Evolutionary conservation across 352 stramenopile genomes (phyloP).

Genomic region (Globisporangium carolinianum): DNA sequence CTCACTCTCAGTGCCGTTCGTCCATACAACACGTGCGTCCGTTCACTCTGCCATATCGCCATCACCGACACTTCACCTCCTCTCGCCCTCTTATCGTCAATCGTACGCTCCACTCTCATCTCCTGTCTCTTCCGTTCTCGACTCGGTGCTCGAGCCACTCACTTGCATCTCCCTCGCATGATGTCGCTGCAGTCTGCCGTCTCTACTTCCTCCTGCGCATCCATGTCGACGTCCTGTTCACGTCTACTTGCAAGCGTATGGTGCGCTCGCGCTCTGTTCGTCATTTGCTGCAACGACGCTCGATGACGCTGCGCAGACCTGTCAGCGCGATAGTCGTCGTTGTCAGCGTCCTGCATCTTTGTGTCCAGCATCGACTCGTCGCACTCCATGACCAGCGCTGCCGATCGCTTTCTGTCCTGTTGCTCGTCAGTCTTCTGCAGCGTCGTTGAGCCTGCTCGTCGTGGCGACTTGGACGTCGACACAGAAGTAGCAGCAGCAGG

Average conservation of each 20-base stretch:
- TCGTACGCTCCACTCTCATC: no score
- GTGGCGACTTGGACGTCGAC: neutral
- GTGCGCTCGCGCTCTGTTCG: neutral
- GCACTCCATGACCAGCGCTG: neutral
- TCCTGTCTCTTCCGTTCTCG: no score
- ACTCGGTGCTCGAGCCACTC: no score
- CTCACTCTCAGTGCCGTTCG: no score
- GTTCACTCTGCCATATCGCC: no score
- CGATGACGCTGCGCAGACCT: neutral
- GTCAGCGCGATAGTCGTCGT: neutral
- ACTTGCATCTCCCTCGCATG: no score
- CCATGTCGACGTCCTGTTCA: neutral
- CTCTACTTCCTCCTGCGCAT: no score
- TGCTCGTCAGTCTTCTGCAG: neutral
- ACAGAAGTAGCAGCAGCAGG: neutral
- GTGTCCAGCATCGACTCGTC: constrained; percentile 2
- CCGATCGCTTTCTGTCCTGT: neutral
- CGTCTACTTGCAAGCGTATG: neutral
- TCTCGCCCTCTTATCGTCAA: no score
- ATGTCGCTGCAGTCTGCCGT: no score
- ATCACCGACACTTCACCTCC: no score
- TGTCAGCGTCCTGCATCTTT: neutral
- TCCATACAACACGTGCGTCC: no score
- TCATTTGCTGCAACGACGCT: neutral
- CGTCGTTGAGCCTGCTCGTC: neutral